Evolutionary conservation across 495 filamentous ascomycete genomes (phyloP).

Genomic region (Daldinia caldariorum): DNA sequence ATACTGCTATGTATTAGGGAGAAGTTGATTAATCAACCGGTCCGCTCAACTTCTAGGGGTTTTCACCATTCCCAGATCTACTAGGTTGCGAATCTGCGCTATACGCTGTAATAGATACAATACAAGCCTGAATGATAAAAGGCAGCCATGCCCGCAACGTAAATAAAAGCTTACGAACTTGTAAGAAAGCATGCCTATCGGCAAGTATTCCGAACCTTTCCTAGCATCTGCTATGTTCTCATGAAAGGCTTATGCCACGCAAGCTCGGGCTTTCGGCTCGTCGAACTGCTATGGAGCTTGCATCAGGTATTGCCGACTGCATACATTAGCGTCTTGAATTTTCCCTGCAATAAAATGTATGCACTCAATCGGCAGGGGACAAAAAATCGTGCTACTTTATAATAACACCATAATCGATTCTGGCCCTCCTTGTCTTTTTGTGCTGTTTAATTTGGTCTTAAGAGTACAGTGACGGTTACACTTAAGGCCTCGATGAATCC

Average conservation of each 20-base stretch:
- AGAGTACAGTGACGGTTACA: no score
- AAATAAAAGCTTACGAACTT: neutral
- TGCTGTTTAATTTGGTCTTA: no score
- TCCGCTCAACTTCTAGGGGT: slow-evolving; percentile 7
- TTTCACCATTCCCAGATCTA: slow-evolving; percentile 21
- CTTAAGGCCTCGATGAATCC: no score
- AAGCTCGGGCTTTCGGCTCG: neutral
- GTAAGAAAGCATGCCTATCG: neutral
- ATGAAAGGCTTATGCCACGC: neutral
- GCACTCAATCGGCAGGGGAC: no score
- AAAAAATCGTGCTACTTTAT: neutral
- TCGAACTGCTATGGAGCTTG: no score
- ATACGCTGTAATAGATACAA: neutral
- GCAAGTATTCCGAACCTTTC: no score
- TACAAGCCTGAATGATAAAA: neutral
- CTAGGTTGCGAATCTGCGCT: neutral
- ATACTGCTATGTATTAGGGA: slow-evolving; percentile 5
- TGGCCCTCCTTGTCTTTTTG: no score
- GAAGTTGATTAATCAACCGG: neutral
- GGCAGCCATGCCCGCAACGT: neutral
- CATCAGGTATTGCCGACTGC: no score
- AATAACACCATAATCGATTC: neutral
- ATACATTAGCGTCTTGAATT: no score
- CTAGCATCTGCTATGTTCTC: no score
- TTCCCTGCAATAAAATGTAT: no score